Conservation (phyloP, 2,329 filamentous ascomycete species). For the Pseudogymnoascus sp. region DNA sequence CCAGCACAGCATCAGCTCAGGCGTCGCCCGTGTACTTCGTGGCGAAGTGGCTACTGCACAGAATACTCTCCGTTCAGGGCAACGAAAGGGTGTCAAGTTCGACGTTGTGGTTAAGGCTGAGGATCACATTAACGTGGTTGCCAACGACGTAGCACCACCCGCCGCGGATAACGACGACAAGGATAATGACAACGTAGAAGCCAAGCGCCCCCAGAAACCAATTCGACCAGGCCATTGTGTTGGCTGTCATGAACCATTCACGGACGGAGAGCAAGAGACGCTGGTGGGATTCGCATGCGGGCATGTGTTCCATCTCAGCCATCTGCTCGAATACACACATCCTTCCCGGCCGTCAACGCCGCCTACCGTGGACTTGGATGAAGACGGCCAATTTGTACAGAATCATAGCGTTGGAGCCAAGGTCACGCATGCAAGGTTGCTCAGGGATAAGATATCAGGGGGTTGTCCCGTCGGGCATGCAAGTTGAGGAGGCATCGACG, state of each 20-base stretch:
- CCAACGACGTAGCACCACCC: slow-evolving; percentile 32
- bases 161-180: slow-evolving; percentile 16
- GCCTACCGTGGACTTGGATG: slow-evolving; percentile 36
- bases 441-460: slow-evolving; percentile 61
- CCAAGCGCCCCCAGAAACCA: slow-evolving; percentile 10
- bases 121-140: slow-evolving; percentile 38
- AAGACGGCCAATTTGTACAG: slow-evolving; percentile 35
- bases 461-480: slow-evolving; percentile 54
- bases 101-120: slow-evolving; percentile 52
- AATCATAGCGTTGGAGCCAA: slow-evolving; percentile 72
- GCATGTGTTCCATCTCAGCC: slow-evolving; percentile 71
- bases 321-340: slow-evolving; percentile 48
- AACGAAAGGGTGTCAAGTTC: slow-evolving; percentile 82
- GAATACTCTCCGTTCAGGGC: slow-evolving; percentile 68
- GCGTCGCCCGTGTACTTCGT: slow-evolving; percentile 76
- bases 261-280: slow-evolving; percentile 59
- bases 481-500: neutral
- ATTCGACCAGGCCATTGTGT: slow-evolving; percentile 51
- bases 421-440: slow-evolving; percentile 74
- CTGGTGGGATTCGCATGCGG: slow-evolving; percentile 76
- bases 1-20: slow-evolving; percentile 83
- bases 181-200: slow-evolving; percentile 12
- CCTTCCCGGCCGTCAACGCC: slow-evolving; percentile 35
- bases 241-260: slow-evolving; percentile 48
- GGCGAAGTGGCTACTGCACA: slow-evolving; percentile 84